phyloP scores from a whole-genome alignment of 2,329 filamentous ascomycete species.

The Purpureocillium takamizusanense region DNA sequence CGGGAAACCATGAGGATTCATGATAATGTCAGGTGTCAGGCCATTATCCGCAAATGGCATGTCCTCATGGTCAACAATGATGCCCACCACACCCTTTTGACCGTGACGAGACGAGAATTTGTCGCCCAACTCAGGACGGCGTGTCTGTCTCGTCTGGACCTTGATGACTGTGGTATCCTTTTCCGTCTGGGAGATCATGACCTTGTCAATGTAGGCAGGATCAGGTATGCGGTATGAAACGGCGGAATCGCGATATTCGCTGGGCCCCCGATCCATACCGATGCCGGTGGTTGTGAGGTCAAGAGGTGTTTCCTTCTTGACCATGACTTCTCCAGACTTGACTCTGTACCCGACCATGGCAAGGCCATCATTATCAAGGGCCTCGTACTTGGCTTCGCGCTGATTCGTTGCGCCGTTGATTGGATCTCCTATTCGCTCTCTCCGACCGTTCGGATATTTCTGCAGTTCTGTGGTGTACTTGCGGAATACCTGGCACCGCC shows the following conservation, averaged over 20 bases:
- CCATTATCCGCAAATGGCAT: slow-evolving; percentile 91
- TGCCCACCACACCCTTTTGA: slow-evolving; percentile 94
- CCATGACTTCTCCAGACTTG: slow-evolving; percentile 71
- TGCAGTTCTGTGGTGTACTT: slow-evolving; percentile 84
- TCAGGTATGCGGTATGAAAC: slow-evolving; percentile 78
- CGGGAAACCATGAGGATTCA: slow-evolving; percentile 99
- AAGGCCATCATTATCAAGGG: slow-evolving; percentile 78
- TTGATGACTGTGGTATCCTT: slow-evolving; percentile 82
- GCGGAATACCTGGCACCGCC: slow-evolving; percentile 94
- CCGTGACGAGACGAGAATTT: slow-evolving; percentile 98
- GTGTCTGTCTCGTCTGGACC: slow-evolving; percentile 90
- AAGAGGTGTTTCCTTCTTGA: slow-evolving; percentile 80
- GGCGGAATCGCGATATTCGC: slow-evolving; percentile 57
- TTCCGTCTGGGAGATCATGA: slow-evolving; percentile 86
- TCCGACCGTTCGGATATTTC: slow-evolving; percentile 75
- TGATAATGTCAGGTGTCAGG: slow-evolving; percentile 96
- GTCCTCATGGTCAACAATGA: slow-evolving; percentile 93
- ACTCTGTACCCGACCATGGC: slow-evolving; percentile 79
- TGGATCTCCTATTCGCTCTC: slow-evolving; percentile 55
- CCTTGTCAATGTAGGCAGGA: slow-evolving; percentile 87
- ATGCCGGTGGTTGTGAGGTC: slow-evolving; percentile 68
- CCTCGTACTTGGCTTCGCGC: slow-evolving; percentile 58
- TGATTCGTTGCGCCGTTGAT: slow-evolving; percentile 45
- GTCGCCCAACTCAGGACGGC: slow-evolving; percentile 89
- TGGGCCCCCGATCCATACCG: slow-evolving; percentile 54